Base-by-base conservation (phyloP, 75 land plant species). In the Ceratopteris richardii region DNA sequence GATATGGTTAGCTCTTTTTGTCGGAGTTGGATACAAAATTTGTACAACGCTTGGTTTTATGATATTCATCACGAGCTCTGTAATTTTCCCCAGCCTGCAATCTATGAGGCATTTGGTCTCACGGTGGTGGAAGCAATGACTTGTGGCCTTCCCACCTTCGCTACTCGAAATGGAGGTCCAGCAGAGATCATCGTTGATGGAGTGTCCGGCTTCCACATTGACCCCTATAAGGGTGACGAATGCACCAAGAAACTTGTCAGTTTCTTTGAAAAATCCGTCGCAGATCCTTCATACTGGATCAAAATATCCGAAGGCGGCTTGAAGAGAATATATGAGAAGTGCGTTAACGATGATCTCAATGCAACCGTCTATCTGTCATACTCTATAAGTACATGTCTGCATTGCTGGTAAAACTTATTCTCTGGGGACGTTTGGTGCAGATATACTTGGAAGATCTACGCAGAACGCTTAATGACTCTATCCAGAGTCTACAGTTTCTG, bases 111-210 rank as follows among this genome's bases (percentile, higher is more conserved):
- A 1, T 81, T 81, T 58, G 84, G 84, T 13, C 55, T 81, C 1
- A 79, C 84, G 4, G 83, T 81, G 0, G 68, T 81, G 10, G 84
- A 81, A 54, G 73, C 84, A 28, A 81, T 81, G 84, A 79, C 80
- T 24, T 82, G 84, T 54, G 85, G 84, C 13, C 73, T 82, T 17
- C 79, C 84, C 9, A 70, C 83, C 10, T 81, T 81, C 54, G 84
- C 83, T 29, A 80, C 84, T 1, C 41, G 56, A 20, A 52, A 81
- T 28, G 83, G 84, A 39, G 84, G 84, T 1, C 84, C 84, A 1
- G 79, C 78, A 33, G 84, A 81, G 67, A 81, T 81, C 29, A 78
- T 81, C 21, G 78, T 80, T 28, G 29, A 81, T 64, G 75, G 77
- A 17, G 68, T 62, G 1, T 81, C 83, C 12, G 84, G 83, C 51